A percentile compares a stretch with the other conserved stretches of the same genome.
These are phyloP conservation scores for Lophiostoma macrostomum DNA, from an alignment of 495 filamentous ascomycete genomes.

Conservation along the genomic window DNA sequence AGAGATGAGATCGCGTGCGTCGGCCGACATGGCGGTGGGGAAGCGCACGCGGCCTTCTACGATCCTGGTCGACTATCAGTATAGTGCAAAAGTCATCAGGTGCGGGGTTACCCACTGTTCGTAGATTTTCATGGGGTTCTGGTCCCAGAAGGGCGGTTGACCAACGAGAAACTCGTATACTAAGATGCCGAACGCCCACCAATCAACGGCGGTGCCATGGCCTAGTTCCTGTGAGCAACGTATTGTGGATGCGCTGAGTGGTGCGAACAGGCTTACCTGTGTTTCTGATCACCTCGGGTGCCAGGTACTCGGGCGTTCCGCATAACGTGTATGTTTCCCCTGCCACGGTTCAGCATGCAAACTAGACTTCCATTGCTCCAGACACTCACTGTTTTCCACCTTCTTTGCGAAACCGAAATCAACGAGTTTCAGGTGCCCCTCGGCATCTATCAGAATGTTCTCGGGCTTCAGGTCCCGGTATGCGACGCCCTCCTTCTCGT, in stretches of 20 bases:
- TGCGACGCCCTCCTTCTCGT: constrained; percentile 81
- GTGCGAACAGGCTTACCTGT: constrained; percentile 48
- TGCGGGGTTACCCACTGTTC: constrained; percentile 59
- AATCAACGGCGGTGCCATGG: constrained; percentile 95
- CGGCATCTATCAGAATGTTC: constrained; percentile 86
- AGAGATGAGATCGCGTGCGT: constrained; percentile 79
- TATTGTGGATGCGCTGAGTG: neutral
- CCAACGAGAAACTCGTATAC: constrained; percentile 96
- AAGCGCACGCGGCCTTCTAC: constrained; percentile 70
- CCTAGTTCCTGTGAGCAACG: constrained; percentile 43
- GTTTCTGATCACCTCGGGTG: constrained; percentile 93
- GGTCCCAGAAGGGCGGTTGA: constrained; percentile 95
- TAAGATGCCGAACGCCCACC: constrained; percentile 96
- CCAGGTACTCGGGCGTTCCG: constrained; percentile 94
- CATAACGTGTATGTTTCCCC: constrained; percentile 95
- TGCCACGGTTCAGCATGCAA: constrained; percentile 20
- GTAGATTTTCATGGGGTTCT: constrained; percentile 94
- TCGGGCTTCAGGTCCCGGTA: constrained; percentile 97
- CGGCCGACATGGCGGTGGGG: constrained; percentile 64
- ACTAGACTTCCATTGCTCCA: too few species aligned
- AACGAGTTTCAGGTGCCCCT: constrained; percentile 94
- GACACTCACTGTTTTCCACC: constrained; percentile 57
- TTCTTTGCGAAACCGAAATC: constrained; percentile 98
- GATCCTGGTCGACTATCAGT: constrained; percentile 51
- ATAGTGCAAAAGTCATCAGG: neutral